Evolutionary conservation across 352 stramenopile species (phyloP).

Genomic region (Phytophthora pisi): DNA sequence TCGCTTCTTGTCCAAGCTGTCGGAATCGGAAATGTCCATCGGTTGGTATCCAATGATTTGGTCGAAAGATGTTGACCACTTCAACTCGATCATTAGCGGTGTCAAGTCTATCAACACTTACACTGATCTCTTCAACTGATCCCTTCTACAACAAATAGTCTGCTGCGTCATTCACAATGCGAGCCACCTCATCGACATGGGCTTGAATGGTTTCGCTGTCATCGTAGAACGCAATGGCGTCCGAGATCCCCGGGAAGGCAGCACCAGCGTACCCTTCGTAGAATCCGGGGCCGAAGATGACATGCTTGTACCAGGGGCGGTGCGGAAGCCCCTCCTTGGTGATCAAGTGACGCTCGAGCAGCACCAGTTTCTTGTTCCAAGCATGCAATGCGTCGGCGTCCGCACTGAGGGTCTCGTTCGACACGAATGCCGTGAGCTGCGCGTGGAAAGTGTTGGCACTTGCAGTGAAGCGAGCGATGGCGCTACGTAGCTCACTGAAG

Average conservation of each 20-base stretch:
- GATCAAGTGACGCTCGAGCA: conserved; percentile 45
- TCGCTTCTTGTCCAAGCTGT: neutral
- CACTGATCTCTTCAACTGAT: neutral
- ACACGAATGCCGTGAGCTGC: conserved; percentile 25
- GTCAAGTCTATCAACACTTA: neutral
- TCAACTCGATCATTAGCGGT: too few species aligned
- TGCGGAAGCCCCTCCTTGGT: conserved; percentile 44
- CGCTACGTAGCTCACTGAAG: conserved; percentile 38
- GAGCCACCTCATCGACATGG: conserved; percentile 29
- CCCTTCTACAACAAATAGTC: conserved; percentile 24
- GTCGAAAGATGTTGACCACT: conserved; percentile 1
- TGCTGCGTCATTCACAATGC: conserved; percentile 22
- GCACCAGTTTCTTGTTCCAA: conserved; percentile 47
- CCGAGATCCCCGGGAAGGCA: conserved; percentile 39
- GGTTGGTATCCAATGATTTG: neutral
- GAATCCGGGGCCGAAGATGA: conserved; percentile 51
- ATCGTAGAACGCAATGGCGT: conserved; percentile 32
- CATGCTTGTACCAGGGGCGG: conserved; percentile 51
- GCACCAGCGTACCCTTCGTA: conserved; percentile 50
- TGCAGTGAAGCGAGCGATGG: conserved; percentile 43
- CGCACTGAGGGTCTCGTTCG: conserved; percentile 29
- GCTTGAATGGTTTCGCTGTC: conserved; percentile 22
- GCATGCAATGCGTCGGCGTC: conserved; percentile 13
- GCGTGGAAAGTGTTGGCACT: conserved; percentile 26
- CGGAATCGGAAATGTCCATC: neutral